Evolutionary conservation across 768 basidiomycete species (phyloP), one percentile per base, ranked within the genome.

Genomic region (Trametopsis cervina): DNA sequence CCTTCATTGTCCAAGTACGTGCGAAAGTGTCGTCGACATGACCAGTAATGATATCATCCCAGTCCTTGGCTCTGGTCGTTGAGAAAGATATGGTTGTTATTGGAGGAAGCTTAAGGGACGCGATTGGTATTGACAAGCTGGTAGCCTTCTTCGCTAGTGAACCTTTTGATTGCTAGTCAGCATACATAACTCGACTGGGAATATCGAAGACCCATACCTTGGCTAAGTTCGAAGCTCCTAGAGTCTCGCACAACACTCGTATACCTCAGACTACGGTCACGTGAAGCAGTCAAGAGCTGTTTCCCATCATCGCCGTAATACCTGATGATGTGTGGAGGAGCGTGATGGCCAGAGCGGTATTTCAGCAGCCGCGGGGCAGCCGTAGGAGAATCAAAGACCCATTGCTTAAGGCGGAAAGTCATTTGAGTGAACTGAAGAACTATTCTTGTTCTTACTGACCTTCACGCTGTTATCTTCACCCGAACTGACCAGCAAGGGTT

Each of bases 281-380:
- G 69, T 2, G 91, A 93, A 3, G 90, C 85, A 3, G 89, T 93
- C 40, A 99, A 66, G 6, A 99, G 68, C 53, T 91, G 85, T 67
- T 99, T 99, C 2, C 96, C 96, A 59, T 99, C 95, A n/a, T 88
- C 83, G 11, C 94, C 95, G 63, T 96, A 97, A 65, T 91, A 97
- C 47, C 94, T 77, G 42, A 99, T 90, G 17, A 93, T 73, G 60
- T 93, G 85, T 0, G 93, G 93, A 15, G 96, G 92, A 0, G 81
- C 75, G 54, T 87, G 87, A 59, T 99, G 96, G 27, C 96, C 96
- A 0, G 90, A 85, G 40, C 96, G 80, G 63, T 80, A 90, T 70
- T 97, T 98, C 21, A 97, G 76, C 10, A 98, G 70, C 47, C 90
- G 78, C 1, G 96, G 95, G 20, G 88, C 71, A 1, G 85, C 73